Evolutionary conservation across 2,329 filamentous ascomycete species (phyloP), one percentile per base, ranked within the genome.

Genomic region (Xylaria sp.): DNA sequence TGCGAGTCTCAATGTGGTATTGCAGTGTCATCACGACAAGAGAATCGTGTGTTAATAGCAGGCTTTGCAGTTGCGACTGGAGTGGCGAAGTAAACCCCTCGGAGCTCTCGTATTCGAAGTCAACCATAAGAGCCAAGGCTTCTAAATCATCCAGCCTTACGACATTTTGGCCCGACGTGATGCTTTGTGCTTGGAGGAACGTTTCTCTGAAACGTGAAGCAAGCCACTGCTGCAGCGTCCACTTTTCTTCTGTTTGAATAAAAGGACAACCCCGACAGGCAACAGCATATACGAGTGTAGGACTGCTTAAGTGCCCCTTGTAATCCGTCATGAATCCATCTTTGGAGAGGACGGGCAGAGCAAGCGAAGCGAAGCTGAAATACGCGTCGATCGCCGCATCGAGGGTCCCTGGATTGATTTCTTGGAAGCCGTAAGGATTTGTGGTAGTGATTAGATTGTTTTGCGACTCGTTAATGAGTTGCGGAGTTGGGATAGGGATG

Each of bases 81-180:
- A 69, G 58, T n/a, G 67, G 54, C 19, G 63, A 55, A 45, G 42
- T 54, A 14, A 32, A 8, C 51, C 17, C 34, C 17, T 36, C 62
- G 3, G 48, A n/a, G 24, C 7, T 47, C n/a, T 62, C 51, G 50
- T 66, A 69, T 54, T 63, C 63, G 54, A 66, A 66, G 39, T 63
- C 63, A 48, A 64, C 45, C 67, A 69, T 69, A 17, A 69, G 56
- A 11, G 56, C 64, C 17, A 69, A 47, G 24, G 59, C 64, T 48
- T 67, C 67, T 2, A 69, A 55, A 19, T 69, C 67, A 19, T 69
- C 67, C n/a, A 69, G 64, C 21, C 64, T 62, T 30, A 69, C 55
- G 45, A 55, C 21, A 14, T 61, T 17, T 45, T 50, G 42, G 8
- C n/a, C 47, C 4, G 21, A 14, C 21, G 60, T 12, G 48, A 14